phyloP scores from a whole-genome alignment of 2,329 filamentous ascomycete genomes.

The Tothia fuscella region DNA sequence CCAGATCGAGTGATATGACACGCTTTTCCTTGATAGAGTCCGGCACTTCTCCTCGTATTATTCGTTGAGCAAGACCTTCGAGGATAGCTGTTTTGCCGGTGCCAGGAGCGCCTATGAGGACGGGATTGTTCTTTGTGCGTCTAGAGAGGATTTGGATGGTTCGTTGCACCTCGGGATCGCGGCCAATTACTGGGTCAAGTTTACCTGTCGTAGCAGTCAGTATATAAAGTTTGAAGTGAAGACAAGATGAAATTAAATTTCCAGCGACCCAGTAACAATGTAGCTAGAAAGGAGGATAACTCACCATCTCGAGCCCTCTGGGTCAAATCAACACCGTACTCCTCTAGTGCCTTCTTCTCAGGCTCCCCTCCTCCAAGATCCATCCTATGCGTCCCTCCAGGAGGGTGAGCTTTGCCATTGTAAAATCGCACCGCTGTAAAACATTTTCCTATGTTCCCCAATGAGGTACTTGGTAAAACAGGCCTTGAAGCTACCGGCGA shows the following conservation, averaged over 20 bases:
- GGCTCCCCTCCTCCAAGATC: conserved; percentile 62
- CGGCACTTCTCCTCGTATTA: conserved; percentile 84
- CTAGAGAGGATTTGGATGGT: conserved; percentile 90
- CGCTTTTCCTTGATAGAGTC: conserved; percentile 93
- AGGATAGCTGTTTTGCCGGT: conserved; percentile 91
- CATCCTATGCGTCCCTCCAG: conserved; percentile 90
- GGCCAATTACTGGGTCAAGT: conserved; percentile 88
- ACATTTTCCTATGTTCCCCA: too few species aligned
- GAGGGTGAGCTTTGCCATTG: conserved; percentile 49
- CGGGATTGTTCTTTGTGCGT: conserved; percentile 90
- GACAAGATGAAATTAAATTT: too few species aligned
- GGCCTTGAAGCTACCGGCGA: conserved; percentile 14
- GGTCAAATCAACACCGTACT: conserved; percentile 86
- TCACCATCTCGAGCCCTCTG: conserved; percentile 69
- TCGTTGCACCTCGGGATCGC: conserved; percentile 81
- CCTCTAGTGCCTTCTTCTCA: conserved; percentile 78
- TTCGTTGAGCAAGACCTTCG: conserved; percentile 80
- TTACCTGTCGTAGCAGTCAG: too few species aligned
- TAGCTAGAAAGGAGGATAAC: too few species aligned
- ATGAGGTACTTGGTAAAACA: conserved; percentile 21
- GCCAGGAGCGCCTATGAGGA: conserved; percentile 82
- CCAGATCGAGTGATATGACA: conserved; percentile 78
- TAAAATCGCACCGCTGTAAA: conserved; percentile 39
- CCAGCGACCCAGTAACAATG: too few species aligned
- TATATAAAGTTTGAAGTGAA: too few species aligned